Percentiles rank a stretch among this genome's conserved stretches.
These are phyloP conservation scores for Novymonas esmeraldas DNA, from an alignment of 208 protist genomes.

Conservation along the genomic window DNA sequence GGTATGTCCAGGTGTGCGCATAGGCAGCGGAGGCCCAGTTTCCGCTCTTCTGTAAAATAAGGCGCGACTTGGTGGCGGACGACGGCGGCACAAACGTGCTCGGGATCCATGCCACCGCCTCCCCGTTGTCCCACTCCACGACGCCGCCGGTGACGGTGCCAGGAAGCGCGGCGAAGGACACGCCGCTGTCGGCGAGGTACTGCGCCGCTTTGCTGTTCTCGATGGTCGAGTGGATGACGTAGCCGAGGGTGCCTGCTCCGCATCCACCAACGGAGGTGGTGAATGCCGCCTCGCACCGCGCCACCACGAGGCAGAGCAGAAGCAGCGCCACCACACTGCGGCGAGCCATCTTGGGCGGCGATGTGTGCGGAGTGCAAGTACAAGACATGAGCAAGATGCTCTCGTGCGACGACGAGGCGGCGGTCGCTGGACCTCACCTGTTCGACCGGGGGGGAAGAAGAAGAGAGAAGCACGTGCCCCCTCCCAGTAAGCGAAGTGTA, in stretches of 20 bases:
- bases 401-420: no score
- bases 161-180: conserved; percentile 38
- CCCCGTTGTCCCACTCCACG: conserved; percentile 41
- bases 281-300: conserved; percentile 17
- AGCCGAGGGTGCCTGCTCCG: conserved; percentile 19
- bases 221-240: conserved; percentile 18
- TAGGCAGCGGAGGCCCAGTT: conserved; percentile 34
- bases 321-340: conserved; percentile 14
- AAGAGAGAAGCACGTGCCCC: not conserved
- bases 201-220: conserved; percentile 42
- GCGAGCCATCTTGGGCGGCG: not conserved
- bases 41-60: conserved; percentile 38
- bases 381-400: no score
- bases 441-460: not conserved
- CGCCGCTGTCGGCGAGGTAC: conserved; percentile 31
- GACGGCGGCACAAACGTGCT: conserved; percentile 20
- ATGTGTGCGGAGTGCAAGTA: not conserved
- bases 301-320: conserved; percentile 8
- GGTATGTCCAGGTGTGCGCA: conserved; percentile 25
- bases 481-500: no score
- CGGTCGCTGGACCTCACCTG: no score
- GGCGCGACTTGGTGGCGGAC: conserved; percentile 19
- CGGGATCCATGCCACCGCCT: conserved; percentile 36
- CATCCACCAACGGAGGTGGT: conserved; percentile 15
- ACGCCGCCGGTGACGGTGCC: conserved; percentile 35